phyloP scores from a whole-genome alignment of 129 eudicot genomes.

The Logfia minima region DNA sequence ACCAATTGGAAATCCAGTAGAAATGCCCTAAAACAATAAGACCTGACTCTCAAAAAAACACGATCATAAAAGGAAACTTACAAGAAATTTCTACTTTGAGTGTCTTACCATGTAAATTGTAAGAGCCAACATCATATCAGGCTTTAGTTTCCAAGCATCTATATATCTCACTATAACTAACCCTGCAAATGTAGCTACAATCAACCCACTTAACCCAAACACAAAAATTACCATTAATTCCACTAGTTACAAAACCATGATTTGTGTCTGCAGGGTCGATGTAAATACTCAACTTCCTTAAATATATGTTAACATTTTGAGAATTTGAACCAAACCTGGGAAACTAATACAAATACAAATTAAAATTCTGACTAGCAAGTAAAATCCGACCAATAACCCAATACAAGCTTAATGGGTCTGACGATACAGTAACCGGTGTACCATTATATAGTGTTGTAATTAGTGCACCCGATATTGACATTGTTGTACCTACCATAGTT shows the following conservation, averaged over 20 bases:
- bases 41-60: background rate
- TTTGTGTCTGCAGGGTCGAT: slow-evolving; percentile 31
- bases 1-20: slow-evolving; percentile 37
- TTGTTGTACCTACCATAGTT: slow-evolving; percentile 36
- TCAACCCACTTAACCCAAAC: slow-evolving; percentile 32
- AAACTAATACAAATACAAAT: slow-evolving; percentile 29
- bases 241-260: slow-evolving; percentile 41
- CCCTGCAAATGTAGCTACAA: slow-evolving; percentile 34
- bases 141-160: slow-evolving; percentile 41
- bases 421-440: slow-evolving; percentile 1
- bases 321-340: slow-evolving; percentile 31
- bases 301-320: background rate
- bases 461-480: slow-evolving; percentile 43
- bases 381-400: slow-evolving; percentile 45
- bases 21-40: slow-evolving; percentile 34
- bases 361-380: slow-evolving; percentile 32
- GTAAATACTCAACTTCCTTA: slow-evolving; percentile 6
- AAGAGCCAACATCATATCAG: slow-evolving; percentile 34
- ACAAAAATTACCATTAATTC: slow-evolving; percentile 40
- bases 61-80: background rate
- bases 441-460: slow-evolving; percentile 37
- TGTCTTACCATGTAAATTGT: slow-evolving; percentile 39
- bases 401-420: slow-evolving; percentile 28
- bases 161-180: slow-evolving; percentile 28
- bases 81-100: background rate